Percentiles rank a stretch among this genome's conserved stretches.
phyloP scores from a whole-genome alignment of 2,329 filamentous ascomycete species.

The Fonsecaea multimorphosa region DNA sequence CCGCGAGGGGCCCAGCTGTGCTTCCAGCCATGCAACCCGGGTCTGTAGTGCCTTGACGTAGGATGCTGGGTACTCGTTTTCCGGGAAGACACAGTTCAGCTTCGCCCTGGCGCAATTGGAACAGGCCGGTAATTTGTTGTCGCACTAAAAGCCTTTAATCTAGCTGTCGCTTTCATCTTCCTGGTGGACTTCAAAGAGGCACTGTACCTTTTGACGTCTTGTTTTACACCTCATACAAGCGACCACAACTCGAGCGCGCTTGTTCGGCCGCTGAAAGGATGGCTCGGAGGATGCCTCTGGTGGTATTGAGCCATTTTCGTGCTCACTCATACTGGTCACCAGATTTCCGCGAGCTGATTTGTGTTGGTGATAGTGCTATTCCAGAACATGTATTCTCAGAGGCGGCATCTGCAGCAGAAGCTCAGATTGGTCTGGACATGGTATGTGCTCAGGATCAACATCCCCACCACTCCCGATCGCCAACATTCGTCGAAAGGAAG shows the following conservation, averaged over 20 bases:
- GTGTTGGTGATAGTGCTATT: not conserved
- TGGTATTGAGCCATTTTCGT: not conserved
- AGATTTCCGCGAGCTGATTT: not conserved
- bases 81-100: slow-evolving; percentile 16
- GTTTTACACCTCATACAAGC: slow-evolving; percentile 26
- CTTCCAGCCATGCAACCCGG: slow-evolving; percentile 18
- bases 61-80: slow-evolving; percentile 26
- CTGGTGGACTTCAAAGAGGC: not conserved
- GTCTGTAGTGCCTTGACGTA: slow-evolving; percentile 25
- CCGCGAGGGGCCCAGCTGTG: slow-evolving; percentile 13
- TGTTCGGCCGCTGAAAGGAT: slow-evolving; percentile 19
- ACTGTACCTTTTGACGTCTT: slow-evolving; percentile 25
- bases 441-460: not conserved
- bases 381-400: not conserved
- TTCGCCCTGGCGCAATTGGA: slow-evolving; percentile 25
- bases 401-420: not conserved
- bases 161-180: not conserved
- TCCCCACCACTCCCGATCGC: not conserved
- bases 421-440: not conserved
- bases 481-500: not conserved
- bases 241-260: slow-evolving; percentile 21
- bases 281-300: slow-evolving; percentile 2
- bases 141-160: slow-evolving; percentile 14
- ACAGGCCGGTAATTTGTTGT: slow-evolving; percentile 25
- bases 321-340: not conserved